phyloP scores from a whole-genome alignment of 1,284 basidiomycete genomes.

The Albatrellus sp. region DNA sequence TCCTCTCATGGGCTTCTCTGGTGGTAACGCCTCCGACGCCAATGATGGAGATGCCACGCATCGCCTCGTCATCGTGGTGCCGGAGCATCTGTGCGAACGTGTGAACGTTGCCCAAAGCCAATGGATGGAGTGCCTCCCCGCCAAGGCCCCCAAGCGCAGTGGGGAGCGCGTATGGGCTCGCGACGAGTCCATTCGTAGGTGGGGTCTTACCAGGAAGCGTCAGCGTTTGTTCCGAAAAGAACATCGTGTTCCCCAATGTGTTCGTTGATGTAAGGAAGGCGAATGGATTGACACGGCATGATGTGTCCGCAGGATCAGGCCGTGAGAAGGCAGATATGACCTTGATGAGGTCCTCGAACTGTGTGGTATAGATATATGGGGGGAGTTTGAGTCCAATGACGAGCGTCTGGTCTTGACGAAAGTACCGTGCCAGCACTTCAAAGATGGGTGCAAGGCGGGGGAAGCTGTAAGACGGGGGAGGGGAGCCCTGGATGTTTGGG shows the following conservation, averaged over 20 bases:
- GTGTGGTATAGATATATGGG: slow-evolving; percentile 56
- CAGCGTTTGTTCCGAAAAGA: slow-evolving; percentile 10
- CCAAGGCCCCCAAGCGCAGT: slow-evolving; percentile 58
- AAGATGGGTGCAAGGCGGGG: slow-evolving; percentile 34
- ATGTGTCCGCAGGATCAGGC: slow-evolving; percentile 7
- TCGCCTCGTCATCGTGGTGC: slow-evolving; percentile 23
- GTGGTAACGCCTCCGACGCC: slow-evolving; percentile 72
- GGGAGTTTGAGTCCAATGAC: slow-evolving; percentile 71
- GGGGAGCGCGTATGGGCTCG: slow-evolving; percentile 38
- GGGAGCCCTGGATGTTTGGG: slow-evolving; percentile 55
- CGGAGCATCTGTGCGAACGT: slow-evolving; percentile 42
- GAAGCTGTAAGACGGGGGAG: slow-evolving; percentile 57
- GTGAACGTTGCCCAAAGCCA: slow-evolving; percentile 65
- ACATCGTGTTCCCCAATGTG: slow-evolving; percentile 15
- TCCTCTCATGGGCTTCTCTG: slow-evolving; percentile 42
- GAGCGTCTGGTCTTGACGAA: slow-evolving; percentile 13
- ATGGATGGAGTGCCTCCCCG: slow-evolving; percentile 61
- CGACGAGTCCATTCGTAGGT: slow-evolving; percentile 3
- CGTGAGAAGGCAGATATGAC: slow-evolving; percentile 22
- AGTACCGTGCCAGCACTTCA: slow-evolving; percentile 34
- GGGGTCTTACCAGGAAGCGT: slow-evolving; percentile 29
- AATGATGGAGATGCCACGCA: slow-evolving; percentile 45
- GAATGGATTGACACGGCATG: slow-evolving; percentile 26
- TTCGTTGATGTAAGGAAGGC: slow-evolving; percentile 30
- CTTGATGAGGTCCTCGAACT: slow-evolving; percentile 44